Evolutionary conservation across 306 rosid species (phyloP), one percentile per base, ranked within the genome.

Genomic region (Rosa lucieae): DNA sequence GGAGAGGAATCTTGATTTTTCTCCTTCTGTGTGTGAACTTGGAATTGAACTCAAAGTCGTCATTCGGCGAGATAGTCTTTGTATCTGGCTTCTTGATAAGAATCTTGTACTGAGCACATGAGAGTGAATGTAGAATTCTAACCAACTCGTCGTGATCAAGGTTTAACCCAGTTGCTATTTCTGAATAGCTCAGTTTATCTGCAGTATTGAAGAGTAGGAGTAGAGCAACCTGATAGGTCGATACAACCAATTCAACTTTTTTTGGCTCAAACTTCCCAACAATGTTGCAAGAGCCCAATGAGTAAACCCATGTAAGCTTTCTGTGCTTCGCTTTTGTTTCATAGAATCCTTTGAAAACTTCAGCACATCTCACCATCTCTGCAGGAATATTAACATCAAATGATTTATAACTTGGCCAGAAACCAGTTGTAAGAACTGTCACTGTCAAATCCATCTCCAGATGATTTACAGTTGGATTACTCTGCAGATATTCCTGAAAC

Each of bases 231-330:
- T 91, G 84, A 79, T 82, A 85, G 48, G 93, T 91, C 67, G 93
- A 83, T 43, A 91, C 83, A 75, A 91, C 73, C 55, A 91, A 80
- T 73, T 89, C 93, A 73, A 89, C 88, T 49, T 83, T 85, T 82
- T 89, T 91, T 17, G 75, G 74, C 11, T 89, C 92, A 77, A 91
- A 91, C 76, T 85, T 89, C 61, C 93, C 92, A 58, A 11, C 69
- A 32, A 91, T 84, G 35, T 86, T 79, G 82, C 93, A 91, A 29
- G 88, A 84, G 32, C 96, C 96, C 77, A 91, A 77, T 8, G 96
- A 89, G 80, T 89, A 87, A 74, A 91, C 86, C 96, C 96, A 91
- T 0, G 89, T 76, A 40, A 91, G 92, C 82, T 91, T 91, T 82
- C 89, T 85, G 15, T 88, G 86, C 43, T 78, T 86, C 14, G 90